Percentiles rank a stretch among this genome's conserved stretches.
Evolutionary conservation across 164 flowering plant species (phyloP).

Genomic region (Chimonanthus salicifolius): DNA sequence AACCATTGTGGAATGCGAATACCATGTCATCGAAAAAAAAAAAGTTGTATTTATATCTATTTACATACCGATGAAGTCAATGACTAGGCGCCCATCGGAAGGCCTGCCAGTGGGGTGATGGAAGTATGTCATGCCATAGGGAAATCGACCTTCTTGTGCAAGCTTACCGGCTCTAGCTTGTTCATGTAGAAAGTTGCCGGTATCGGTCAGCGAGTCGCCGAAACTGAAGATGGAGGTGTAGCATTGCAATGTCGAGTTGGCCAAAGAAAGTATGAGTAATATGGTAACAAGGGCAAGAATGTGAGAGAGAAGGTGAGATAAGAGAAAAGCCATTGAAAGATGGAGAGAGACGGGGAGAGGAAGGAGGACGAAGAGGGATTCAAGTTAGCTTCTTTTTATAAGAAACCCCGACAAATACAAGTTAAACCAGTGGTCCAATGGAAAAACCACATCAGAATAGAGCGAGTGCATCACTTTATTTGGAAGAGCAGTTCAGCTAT

Average conservation of each 20-base stretch:
- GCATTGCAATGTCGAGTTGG: neutral
- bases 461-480: too few relatives aligned
- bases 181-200: slow-evolving; percentile 20
- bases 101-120: slow-evolving; percentile 31
- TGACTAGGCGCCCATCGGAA: slow-evolving; percentile 37
- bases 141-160: slow-evolving; percentile 1
- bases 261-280: neutral
- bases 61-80: slow-evolving; percentile 24
- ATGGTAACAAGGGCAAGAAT: neutral
- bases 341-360: neutral
- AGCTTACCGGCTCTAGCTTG: neutral
- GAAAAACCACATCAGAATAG: neutral
- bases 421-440: too few relatives aligned
- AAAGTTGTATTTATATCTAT: too few relatives aligned
- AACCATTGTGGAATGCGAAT: too few relatives aligned
- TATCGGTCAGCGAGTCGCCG: slow-evolving; percentile 39
- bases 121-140: slow-evolving; percentile 38
- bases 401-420: too few relatives aligned
- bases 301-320: neutral
- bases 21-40: too few relatives aligned
- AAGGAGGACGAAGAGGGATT: neutral
- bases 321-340: neutral
- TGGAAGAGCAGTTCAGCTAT: too few relatives aligned
- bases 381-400: too few relatives aligned
- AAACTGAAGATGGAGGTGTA: slow-evolving; percentile 26